Evolutionary conservation across 768 basidiomycete species (phyloP).

Genomic region (Tephrocybe sp.): DNA sequence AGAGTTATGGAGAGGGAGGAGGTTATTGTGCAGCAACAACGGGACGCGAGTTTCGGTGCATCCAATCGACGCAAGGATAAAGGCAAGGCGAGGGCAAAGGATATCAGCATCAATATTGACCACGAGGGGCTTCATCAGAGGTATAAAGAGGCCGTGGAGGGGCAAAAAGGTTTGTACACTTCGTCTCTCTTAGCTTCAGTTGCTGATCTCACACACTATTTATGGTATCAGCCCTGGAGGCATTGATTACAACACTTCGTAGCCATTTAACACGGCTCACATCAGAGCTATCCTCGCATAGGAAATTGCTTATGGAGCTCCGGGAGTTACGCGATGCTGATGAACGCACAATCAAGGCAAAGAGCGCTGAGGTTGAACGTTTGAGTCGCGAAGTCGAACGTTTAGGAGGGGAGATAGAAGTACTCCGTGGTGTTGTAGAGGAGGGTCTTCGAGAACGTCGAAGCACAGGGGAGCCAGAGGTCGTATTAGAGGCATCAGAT

Average conservation of each 20-base stretch:
- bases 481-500: slow-evolving; percentile 29
- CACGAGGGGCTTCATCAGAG: slow-evolving; percentile 44
- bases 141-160: slow-evolving; percentile 79
- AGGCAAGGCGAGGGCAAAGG: slow-evolving; percentile 36
- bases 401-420: slow-evolving; percentile 82
- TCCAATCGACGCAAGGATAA: slow-evolving; percentile 30
- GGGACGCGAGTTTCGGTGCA: slow-evolving; percentile 24
- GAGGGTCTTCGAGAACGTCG: slow-evolving; percentile 79
- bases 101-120: slow-evolving; percentile 27
- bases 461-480: slow-evolving; percentile 44
- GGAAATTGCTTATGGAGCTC: slow-evolving; percentile 65
- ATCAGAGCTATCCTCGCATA: slow-evolving; percentile 75
- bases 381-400: slow-evolving; percentile 78
- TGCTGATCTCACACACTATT: slow-evolving; percentile 23
- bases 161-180: slow-evolving; percentile 77
- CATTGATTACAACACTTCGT: slow-evolving; percentile 71
- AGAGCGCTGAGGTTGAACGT: slow-evolving; percentile 63
- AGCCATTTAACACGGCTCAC: slow-evolving; percentile 78
- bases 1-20: slow-evolving; percentile 60
- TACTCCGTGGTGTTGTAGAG: slow-evolving; percentile 84
- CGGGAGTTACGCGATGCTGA: slow-evolving; percentile 65
- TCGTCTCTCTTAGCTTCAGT: neutral
- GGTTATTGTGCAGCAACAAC: slow-evolving; percentile 35
- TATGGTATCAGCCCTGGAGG: slow-evolving; percentile 66
- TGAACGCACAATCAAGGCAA: slow-evolving; percentile 52